phyloP scores from a whole-genome alignment of 129 eudicot genomes.

The Chrysanthemum seticuspe region DNA sequence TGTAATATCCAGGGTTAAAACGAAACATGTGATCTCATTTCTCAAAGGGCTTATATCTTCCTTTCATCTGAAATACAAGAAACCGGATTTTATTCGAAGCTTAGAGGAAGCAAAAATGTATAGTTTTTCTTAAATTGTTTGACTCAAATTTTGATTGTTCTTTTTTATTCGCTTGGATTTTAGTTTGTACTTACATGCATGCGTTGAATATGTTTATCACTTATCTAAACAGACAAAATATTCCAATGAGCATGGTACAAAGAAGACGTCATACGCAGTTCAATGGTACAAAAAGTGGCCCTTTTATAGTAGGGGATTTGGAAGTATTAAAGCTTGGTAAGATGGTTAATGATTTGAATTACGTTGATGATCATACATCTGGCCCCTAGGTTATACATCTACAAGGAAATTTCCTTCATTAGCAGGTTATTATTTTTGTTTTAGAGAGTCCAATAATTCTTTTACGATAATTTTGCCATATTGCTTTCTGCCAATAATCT shows the following conservation, averaged over 20 bases:
- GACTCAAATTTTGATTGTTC: slow-evolving; percentile 5
- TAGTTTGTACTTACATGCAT: not conserved
- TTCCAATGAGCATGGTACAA: slow-evolving; percentile 71
- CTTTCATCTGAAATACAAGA: slow-evolving; percentile 81
- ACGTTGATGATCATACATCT: slow-evolving; percentile 47
- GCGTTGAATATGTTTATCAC: slow-evolving; percentile 18
- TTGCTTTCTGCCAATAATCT: not conserved
- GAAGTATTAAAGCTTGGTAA: slow-evolving; percentile 75
- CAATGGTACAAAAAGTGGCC: slow-evolving; percentile 47
- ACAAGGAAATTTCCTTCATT: slow-evolving; percentile 71
- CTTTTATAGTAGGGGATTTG: slow-evolving; percentile 59
- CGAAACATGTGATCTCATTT: slow-evolving; percentile 76
- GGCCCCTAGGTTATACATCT: slow-evolving; percentile 86
- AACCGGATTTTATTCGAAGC: slow-evolving; percentile 62
- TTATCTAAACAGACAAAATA: slow-evolving; percentile 85
- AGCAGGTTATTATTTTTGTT: slow-evolving; percentile 46
- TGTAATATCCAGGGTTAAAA: slow-evolving; percentile 59
- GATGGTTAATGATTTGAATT: slow-evolving; percentile 54
- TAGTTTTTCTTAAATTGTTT: slow-evolving; percentile 15
- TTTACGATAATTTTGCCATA: not conserved
- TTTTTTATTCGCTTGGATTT: not conserved
- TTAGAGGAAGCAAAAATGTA: slow-evolving; percentile 97
- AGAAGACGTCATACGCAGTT: slow-evolving; percentile 4
- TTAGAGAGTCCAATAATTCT: not conserved
- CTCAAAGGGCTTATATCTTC: slow-evolving; percentile 88